Base-by-base conservation (phyloP, 164 flowering plant species). In the Echeveria elegans region DNA sequence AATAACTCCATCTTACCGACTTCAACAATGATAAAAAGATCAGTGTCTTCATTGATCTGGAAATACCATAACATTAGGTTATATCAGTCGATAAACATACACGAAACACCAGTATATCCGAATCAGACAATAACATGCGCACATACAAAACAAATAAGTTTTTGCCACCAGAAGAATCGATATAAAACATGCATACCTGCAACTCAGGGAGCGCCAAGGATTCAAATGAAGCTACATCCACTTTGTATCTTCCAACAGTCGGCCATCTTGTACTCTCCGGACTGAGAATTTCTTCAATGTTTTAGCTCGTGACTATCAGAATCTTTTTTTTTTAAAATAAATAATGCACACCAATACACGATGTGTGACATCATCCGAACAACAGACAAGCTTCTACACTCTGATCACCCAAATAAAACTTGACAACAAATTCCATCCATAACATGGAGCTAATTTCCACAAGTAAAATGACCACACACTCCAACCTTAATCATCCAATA, bases 1-100 rank as follows among this genome's bases (percentile, higher is more conserved):
- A 60, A 86, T 70, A 92, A 74, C 82, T 92, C 96, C 97, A 92
- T 92, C 72, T 87, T 90, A 50, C 98, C 98, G 74, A 92, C 86
- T 80, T 92, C 98, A 75, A 90, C 98, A 59, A 92, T 88, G 75
- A 92, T 53, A 73, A 88, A 85, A 65, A 90, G 84, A 80, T 87
- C 88, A 26, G 90, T 81, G 24, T 87, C 94, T 74, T 85, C 87
- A 77, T 71, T 84, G 23, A 87, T 78, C 98, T 92, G 76, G 68
- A 41, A 73, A 41, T 26, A 48, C 21, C 41, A 18, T 38, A 5
- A 53, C 10, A 41, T 3, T 30, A 16, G 6, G 65, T 29, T 30
- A 32, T 4, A 63, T 2, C 1, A 6, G 19, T 34, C 11, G 23
- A 19, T 1, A 16, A 8, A 62, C 58, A 48, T 0, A n/a, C n/a